Percentiles rank a stretch among this genome's conserved stretches.
phyloP scores from a whole-genome alignment of 2,329 filamentous ascomycete species.

The Cryoendolithus antarcticus region DNA sequence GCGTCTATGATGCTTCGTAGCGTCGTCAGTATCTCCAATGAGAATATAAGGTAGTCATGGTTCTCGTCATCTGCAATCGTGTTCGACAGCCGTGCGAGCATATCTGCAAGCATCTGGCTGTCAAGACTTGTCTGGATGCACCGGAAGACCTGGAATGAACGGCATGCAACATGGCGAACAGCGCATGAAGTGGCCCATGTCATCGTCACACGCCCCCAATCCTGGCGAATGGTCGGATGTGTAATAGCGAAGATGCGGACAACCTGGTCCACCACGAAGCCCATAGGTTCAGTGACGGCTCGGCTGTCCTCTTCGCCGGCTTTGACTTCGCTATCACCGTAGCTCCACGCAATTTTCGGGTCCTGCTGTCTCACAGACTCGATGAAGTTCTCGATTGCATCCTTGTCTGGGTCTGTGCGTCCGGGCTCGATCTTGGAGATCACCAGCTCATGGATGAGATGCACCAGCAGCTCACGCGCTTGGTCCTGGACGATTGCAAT shows the following conservation, averaged over 20 bases:
- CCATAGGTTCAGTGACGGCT: slow-evolving; percentile 78
- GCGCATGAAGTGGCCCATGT: slow-evolving; percentile 96
- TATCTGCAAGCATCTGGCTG: slow-evolving; percentile 88
- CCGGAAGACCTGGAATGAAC: slow-evolving; percentile 93
- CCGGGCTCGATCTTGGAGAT: slow-evolving; percentile 68
- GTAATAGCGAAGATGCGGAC: slow-evolving; percentile 74
- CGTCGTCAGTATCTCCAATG: slow-evolving; percentile 94
- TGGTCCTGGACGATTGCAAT: slow-evolving; percentile 91
- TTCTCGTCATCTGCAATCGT: slow-evolving; percentile 89
- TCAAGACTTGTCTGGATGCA: slow-evolving; percentile 86
- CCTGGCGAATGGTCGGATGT: slow-evolving; percentile 75
- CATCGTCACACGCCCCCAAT: slow-evolving; percentile 81
- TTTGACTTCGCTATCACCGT: slow-evolving; percentile 81
- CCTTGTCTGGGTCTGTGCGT: slow-evolving; percentile 51
- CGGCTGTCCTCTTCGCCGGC: slow-evolving; percentile 50
- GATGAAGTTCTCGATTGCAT: slow-evolving; percentile 74
- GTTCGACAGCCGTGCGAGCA: slow-evolving; percentile 88
- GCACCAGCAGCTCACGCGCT: slow-evolving; percentile 95
- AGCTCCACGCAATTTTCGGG: slow-evolving; percentile 76
- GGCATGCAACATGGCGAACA: slow-evolving; percentile 84
- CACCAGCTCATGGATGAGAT: slow-evolving; percentile 90
- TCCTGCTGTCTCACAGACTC: slow-evolving; percentile 79
- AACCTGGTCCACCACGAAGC: slow-evolving; percentile 66
- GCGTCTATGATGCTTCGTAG: slow-evolving; percentile 83
- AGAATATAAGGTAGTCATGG: slow-evolving; percentile 85